Evolutionary conservation across 441 rosid species (phyloP).

Genomic region (Viola pubescens): DNA sequence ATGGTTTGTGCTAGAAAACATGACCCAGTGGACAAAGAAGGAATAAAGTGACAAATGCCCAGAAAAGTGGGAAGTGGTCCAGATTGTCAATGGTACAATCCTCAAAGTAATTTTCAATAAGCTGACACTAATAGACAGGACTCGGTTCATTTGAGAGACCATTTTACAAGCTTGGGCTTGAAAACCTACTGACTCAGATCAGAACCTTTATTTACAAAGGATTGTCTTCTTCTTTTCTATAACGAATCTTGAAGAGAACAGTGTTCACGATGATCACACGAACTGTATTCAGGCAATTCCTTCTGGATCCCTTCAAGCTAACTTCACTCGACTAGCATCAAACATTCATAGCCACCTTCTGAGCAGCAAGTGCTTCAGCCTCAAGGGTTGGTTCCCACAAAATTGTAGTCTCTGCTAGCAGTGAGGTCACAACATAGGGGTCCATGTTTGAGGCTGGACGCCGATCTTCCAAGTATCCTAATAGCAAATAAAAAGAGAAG

Average conservation of each 20-base stretch:
- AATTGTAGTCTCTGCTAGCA: conserved; percentile 74
- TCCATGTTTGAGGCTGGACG: conserved; percentile 98
- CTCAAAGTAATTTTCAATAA: conserved; percentile 4
- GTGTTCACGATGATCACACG: conserved; percentile 11
- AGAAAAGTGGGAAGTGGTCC: conserved; percentile 1
- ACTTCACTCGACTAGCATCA: conserved; percentile 23
- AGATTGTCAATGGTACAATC: conserved; percentile 2
- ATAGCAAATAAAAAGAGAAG: not conserved
- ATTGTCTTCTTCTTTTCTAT: conserved; percentile 3
- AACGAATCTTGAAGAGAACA: conserved; percentile 7
- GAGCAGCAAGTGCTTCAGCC: conserved; percentile 92
- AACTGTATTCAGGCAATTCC: conserved; percentile 14
- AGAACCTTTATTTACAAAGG: conserved; percentile 33
- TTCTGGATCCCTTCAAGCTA: conserved; percentile 6
- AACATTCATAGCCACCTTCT: conserved; percentile 66
- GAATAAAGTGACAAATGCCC: conserved; percentile 22
- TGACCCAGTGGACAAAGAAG: conserved; percentile 13
- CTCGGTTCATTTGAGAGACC: conserved; percentile 15
- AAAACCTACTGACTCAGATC: conserved; percentile 12
- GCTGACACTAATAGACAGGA: conserved; percentile 10
- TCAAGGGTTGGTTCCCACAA: conserved; percentile 82
- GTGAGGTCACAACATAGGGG: conserved; percentile 71
- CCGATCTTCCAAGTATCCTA: conserved; percentile 88
- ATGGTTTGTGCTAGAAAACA: conserved; percentile 12
- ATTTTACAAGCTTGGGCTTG: conserved; percentile 8